Evolutionary conservation across 1,284 basidiomycete species (phyloP), one percentile per base, ranked within the genome.

Genomic region (Cryptococcus wingfieldii): DNA sequence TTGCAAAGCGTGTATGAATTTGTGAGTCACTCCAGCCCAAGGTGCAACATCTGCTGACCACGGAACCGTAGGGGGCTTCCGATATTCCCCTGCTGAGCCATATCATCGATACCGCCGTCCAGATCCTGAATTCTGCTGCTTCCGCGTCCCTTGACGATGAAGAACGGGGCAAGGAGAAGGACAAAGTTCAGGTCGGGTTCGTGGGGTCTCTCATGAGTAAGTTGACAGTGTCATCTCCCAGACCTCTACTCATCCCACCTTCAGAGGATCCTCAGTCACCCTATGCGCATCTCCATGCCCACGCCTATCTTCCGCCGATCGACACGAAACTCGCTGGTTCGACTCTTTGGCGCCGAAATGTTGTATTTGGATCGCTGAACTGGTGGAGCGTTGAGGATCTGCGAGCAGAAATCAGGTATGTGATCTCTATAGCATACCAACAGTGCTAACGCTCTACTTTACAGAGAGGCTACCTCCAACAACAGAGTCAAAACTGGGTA

Each of bases 371-470:
- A n/a, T 38, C 46, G 5, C 50, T 72, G 38, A 75, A 75, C 50
- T 76, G 75, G 74, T 77, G 73, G 71, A 58, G 57, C 5, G 45
- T 76, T 13, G 71, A 76, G 47, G 76, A 77, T 61, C 61, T 77
- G 34, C 63, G 71, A 13, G 76, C 76, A 12, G 76, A 77, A 62
- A 77, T 77, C 42, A 61, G 72, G 72, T 69, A 23, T 25, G 65
- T 34, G 7, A 8, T 10, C 5, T 34, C 5, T 10, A 23, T 47
- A 9, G 5, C 6, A 13, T 14, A 10, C 5, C 44, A 46, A 23
- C 8, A 28, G 16, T 46, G 19, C 14, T 14, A 18, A 25, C 16
- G 38, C 56, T 47, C 43, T 55, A 34, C 10, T 14, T 27, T 19
- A 18, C 41, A 75, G 75, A 19, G 75, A 77, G 57, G 65, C 62